Percentiles rank a stretch among this genome's conserved stretches.
phyloP scores from a whole-genome alignment of 495 filamentous ascomycete species.

The Entonaema liquescens region DNA sequence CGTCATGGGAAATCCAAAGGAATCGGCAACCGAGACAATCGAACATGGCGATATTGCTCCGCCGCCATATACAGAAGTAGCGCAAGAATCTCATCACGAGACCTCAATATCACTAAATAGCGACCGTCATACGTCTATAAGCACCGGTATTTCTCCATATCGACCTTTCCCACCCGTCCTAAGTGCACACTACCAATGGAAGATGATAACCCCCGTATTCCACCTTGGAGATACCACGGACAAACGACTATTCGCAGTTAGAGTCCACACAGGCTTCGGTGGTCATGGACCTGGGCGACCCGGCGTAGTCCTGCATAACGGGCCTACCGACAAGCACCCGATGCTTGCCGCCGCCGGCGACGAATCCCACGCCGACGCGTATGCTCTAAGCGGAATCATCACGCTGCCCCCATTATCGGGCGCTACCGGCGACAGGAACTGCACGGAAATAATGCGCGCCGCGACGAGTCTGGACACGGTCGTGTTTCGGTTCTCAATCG shows the following conservation, averaged over 20 bases:
- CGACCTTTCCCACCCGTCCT: conserved; percentile 6
- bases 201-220: background rate
- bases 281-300: conserved; percentile 10
- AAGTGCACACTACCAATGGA: conserved; percentile 5
- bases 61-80: conserved; percentile 6
- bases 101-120: background rate
- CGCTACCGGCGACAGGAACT: background rate
- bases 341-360: conserved; percentile 21
- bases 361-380: background rate
- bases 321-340: conserved; percentile 8
- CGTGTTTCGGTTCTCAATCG: conserved; percentile 12
- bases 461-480: background rate
- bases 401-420: background rate
- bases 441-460: conserved; percentile 8
- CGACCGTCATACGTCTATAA: background rate
- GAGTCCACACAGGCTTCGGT: conserved; percentile 9
- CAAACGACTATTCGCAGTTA: conserved; percentile 10
- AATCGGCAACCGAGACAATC: background rate
- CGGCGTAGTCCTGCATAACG: conserved; percentile 13
- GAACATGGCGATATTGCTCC: background rate
- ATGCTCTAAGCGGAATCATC: conserved; percentile 2
- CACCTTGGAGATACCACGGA: background rate
- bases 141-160: background rate
- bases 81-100: background rate
- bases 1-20: background rate